Evolutionary conservation across 106 monocot genomes (phyloP).

Genomic region (Amphibolis antarctica): DNA sequence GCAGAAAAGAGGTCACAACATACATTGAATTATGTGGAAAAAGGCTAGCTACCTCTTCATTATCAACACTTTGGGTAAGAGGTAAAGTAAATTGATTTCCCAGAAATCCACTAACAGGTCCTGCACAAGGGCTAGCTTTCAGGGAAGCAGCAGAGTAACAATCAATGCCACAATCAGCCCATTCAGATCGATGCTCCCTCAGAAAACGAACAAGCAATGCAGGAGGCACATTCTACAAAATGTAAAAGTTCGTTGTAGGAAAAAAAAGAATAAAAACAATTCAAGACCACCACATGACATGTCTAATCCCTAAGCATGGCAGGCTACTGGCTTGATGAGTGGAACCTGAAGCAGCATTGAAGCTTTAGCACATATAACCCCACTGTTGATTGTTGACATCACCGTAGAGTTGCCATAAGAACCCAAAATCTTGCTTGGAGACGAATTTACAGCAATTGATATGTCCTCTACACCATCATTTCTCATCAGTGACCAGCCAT

Average conservation of each 20-base stretch:
- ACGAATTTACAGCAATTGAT: constrained; percentile 60
- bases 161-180: constrained; percentile 84
- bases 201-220: constrained; percentile 80
- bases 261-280: not conserved
- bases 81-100: constrained; percentile 75
- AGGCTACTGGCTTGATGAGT: not conserved
- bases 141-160: constrained; percentile 70
- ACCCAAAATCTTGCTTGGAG: constrained; percentile 56
- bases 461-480: constrained; percentile 38
- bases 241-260: not conserved
- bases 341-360: constrained; percentile 82
- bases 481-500: constrained; percentile 18
- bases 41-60: constrained; percentile 58
- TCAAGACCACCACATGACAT: not conserved
- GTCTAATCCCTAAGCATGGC: not conserved
- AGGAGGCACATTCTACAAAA: constrained; percentile 80
- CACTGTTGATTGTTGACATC: constrained; percentile 43
- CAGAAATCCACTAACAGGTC: constrained; percentile 28
- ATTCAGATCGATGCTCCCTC: constrained; percentile 90
- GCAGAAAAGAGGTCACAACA: not conserved
- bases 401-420: constrained; percentile 31
- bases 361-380: constrained; percentile 87
- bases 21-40: not conserved
- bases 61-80: constrained; percentile 76
- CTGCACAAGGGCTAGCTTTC: constrained; percentile 47